Percentiles rank a stretch among this genome's conserved stretches.
These are phyloP conservation scores for Paramecium octaurelia DNA, from an alignment of 73 alveolate genomes.

Conservation along the genomic window DNA sequence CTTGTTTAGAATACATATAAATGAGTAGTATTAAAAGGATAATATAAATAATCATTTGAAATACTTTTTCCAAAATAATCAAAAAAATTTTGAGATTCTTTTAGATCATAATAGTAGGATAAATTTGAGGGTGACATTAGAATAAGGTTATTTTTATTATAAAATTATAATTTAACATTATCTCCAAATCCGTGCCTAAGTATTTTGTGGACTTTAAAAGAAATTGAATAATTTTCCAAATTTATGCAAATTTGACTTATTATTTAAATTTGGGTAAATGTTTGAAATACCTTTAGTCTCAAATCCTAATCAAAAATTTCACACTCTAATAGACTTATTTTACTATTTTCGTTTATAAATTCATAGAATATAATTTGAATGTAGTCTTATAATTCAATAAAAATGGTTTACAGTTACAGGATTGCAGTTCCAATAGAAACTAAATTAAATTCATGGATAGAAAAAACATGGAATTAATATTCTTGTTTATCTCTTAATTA, in stretches of 20 bases:
- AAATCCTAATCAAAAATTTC: background rate
- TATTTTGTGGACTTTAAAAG: background rate
- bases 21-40: background rate
- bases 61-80: background rate
- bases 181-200: background rate
- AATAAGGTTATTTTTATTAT: background rate
- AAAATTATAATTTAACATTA: background rate
- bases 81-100: background rate
- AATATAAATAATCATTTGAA: background rate
- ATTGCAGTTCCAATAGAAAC: background rate
- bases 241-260: background rate
- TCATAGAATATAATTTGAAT: background rate
- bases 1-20: background rate
- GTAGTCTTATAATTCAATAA: background rate
- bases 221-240: background rate
- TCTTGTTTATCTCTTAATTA: background rate
- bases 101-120: background rate
- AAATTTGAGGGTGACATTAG: background rate
- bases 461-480: background rate
- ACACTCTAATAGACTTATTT: background rate
- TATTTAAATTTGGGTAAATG: background rate
- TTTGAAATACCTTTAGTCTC: background rate
- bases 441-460: background rate
- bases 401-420: background rate
- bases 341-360: too few species aligned